These are phyloP conservation scores for Phytophthora cactorum DNA, from an alignment of 352 stramenopile genomes.

Conservation along the genomic window DNA sequence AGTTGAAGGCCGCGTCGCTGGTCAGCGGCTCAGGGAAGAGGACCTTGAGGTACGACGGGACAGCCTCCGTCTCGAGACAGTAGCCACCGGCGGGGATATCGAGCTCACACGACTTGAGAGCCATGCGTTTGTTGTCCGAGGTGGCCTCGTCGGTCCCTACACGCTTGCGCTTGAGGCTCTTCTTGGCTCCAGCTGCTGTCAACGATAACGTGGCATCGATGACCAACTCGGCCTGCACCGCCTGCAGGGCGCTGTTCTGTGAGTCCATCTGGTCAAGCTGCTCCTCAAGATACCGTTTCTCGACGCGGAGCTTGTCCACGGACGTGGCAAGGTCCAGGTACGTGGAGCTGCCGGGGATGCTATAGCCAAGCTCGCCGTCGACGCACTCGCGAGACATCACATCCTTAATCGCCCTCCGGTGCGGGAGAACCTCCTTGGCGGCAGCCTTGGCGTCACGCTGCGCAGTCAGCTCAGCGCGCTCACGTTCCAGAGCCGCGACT, in stretches of 20 bases:
- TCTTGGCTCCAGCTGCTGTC: conserved; percentile 15
- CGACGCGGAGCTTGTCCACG: conserved; percentile 40
- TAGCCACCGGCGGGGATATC: conserved; percentile 36
- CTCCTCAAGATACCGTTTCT: conserved; percentile 51
- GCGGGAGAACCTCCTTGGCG: conserved; percentile 26
- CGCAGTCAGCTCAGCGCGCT: conserved; percentile 29
- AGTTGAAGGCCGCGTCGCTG: conserved; percentile 48
- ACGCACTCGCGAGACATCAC: conserved; percentile 27
- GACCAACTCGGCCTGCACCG: conserved; percentile 43
- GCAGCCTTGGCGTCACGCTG: conserved; percentile 31
- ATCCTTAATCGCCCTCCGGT: conserved; percentile 27
- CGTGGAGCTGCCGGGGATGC: conserved; percentile 37
- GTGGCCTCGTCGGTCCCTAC: conserved; percentile 16
- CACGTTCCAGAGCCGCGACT: conserved; percentile 31
- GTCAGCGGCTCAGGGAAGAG: conserved; percentile 46
- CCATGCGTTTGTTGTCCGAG: conserved; percentile 22
- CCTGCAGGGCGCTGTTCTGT: conserved; percentile 50
- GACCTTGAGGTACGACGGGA: conserved; percentile 46
- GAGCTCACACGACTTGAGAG: conserved; percentile 12
- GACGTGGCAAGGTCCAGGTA: conserved; percentile 43
- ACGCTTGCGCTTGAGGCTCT: conserved; percentile 45
- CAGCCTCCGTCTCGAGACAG: conserved; percentile 45
- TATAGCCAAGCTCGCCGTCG: conserved; percentile 21
- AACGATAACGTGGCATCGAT: conserved; percentile 22
- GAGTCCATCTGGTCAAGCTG: conserved; percentile 52